Base-by-base conservation (phyloP, 2,329 filamentous ascomycete genomes). In the Claviceps pazoutovae region DNA sequence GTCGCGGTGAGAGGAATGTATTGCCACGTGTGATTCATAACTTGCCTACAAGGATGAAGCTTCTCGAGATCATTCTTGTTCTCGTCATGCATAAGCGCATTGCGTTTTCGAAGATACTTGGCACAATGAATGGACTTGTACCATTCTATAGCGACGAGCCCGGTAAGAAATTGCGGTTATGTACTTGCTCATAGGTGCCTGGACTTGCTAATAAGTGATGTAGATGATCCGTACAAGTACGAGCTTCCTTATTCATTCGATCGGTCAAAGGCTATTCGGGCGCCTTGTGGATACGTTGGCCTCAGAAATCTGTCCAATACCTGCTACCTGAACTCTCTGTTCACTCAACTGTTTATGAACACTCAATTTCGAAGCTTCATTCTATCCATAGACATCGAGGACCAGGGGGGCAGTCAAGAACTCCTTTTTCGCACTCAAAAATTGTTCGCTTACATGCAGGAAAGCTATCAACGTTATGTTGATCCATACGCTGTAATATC, bases 341-440 rank as follows among this genome's bases (percentile, higher is more conserved):
- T 97, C 55, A 91, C 89, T 0, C 93, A 98, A 63, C 78, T 98
- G 0, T 98, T 91, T 71, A 97, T 96, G 88, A 97, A 98, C 62
- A 70, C 86, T 16, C 76, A 81, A 6, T 97, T 98, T 61, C 83
- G 93, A 17, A 76, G 79, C 16, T 95, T 97, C 65, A 86, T 98
- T 58, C 74, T 97, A 54, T 67, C 73, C 52, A 73, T 79, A n/a
- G 67, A 73, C 8, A 70, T 87, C 23, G 65, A 72, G 14, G 79
- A 84, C 55, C 66, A 70, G 0, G 66, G 71, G 13, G 67, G 71
- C 3, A 73, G 76, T 34, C 86, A 93, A 59, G 76, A 72, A 51
- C 74, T 97, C 4, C 77, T 98, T 1, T 72, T 73, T 51, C 81
- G 89, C 60, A 89, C 91, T 0, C 86, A 94, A 59, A 80, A 79